Conservation (phyloP, 768 basidiomycete species). For the Suillus alpinus region DNA sequence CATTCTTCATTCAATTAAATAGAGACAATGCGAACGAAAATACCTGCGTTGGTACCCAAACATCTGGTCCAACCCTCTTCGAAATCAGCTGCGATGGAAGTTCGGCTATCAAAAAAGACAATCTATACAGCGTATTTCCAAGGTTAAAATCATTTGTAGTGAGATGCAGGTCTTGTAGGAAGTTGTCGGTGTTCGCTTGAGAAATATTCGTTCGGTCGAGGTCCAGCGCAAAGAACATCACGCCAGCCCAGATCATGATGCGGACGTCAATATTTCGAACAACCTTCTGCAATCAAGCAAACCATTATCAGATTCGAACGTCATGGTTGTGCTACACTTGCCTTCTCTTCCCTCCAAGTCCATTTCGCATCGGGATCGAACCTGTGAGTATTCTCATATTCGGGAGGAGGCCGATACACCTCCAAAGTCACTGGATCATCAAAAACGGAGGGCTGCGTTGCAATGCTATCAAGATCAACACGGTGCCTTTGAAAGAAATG, state of each 20-base stretch:
- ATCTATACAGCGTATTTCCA: conserved; percentile 57
- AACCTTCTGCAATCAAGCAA: conserved; percentile 34
- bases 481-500: conserved; percentile 22
- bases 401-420: conserved; percentile 48
- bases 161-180: conserved; percentile 57
- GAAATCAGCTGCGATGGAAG: conserved; percentile 67
- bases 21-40: not conserved
- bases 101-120: conserved; percentile 50
- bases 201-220: conserved; percentile 60
- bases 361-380: conserved; percentile 67
- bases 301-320: not conserved
- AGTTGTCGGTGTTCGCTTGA: conserved; percentile 69
- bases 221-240: conserved; percentile 65
- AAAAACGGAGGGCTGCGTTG: conserved; percentile 62
- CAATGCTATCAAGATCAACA: conserved; percentile 48
- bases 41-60: conserved; percentile 63
- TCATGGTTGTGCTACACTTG: conserved; percentile 19
- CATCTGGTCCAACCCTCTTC: conserved; percentile 65
- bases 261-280: conserved; percentile 59
- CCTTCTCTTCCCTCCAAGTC: conserved; percentile 69
- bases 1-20: not conserved
- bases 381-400: conserved; percentile 59
- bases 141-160: conserved; percentile 65
- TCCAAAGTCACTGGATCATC: conserved; percentile 52
- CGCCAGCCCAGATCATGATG: conserved; percentile 57